Evolutionary conservation across 2,329 filamentous ascomycete genomes (phyloP), one percentile per base, ranked within the genome.

Genomic region (Apiospora marii): DNA sequence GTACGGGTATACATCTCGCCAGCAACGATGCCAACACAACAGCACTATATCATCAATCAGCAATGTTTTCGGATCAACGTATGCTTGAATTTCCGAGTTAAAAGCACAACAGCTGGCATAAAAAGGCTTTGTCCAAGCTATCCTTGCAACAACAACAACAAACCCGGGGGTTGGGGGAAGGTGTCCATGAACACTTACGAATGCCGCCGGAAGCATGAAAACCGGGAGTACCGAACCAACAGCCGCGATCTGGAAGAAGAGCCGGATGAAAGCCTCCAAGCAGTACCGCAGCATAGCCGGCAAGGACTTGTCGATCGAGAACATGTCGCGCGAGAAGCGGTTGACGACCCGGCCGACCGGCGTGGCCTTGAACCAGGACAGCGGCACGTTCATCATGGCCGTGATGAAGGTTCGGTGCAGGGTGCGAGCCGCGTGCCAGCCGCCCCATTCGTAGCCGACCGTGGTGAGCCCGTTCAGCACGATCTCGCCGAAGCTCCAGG

Each of bases 321-420:
- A 83, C 78, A 89, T 89, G 73, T 90, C 88, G 48, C 88, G 87
- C 0, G 87, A 87, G 74, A 90, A 88, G 16, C 89, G 85, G 76
- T 89, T 89, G 71, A 87, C 84, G 71, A 88, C 84, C 53, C 88
- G 84, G 16, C 88, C 86, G 22, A 87, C 83, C 0, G 88, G 85
- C 1, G 88, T 84, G 67, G 86, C 79, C 77, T 89, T 88, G 75
- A 88, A 90, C 88, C 88, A 91, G 4, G 86, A 85, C 13, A 90
- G 81, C 0, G 89, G 86, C 4, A 88, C 89, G 34, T 83, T 82
- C 81, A 91, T 83, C 24, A 90, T 82, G 24, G 87, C 84, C 16
- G 81, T 82, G 64, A 90, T 86, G 70, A 90, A 86, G 69, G 85
- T 84, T 19, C 83, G 82, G 79, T 91, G 89, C 61, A 90, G 83